Conservation (phyloP, 176 grass and related monocot genomes). For the Juncus inflexus region DNA sequence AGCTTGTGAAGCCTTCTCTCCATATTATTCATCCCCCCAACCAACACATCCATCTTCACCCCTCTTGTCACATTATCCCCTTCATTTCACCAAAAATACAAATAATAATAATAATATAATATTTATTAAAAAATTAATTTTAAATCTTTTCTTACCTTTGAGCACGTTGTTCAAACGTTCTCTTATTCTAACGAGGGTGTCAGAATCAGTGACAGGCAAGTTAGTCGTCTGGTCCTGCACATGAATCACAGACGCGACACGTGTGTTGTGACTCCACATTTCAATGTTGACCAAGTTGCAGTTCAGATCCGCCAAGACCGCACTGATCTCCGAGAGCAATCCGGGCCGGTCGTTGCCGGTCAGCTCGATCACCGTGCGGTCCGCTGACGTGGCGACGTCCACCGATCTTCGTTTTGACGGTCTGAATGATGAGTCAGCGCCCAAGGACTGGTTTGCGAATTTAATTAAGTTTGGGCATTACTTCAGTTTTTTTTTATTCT, state of each 20-base stretch:
- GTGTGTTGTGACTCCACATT: conserved; percentile 79
- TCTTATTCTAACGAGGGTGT: conserved; percentile 41
- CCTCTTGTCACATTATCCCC: conserved; percentile 26
- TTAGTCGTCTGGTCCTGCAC: conserved; percentile 56
- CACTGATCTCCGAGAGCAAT: conserved; percentile 76
- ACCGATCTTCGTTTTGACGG: conserved; percentile 59
- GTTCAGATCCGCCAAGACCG: conserved; percentile 53
- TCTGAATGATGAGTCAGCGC: conserved; percentile 53
- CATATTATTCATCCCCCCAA: conserved; percentile 27
- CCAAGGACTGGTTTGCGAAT: conserved; percentile 48
- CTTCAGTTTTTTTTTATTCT: background rate
- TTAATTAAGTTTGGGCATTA: background rate
- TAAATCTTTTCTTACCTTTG: conserved; percentile 29
- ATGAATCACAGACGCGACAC: conserved; percentile 64
- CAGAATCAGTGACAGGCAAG: conserved; percentile 31
- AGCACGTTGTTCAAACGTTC: conserved; percentile 48
- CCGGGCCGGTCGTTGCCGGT: conserved; percentile 74
- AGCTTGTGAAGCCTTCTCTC: conserved; percentile 73
- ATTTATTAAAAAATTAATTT: too few species aligned
- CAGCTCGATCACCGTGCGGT: conserved; percentile 64
- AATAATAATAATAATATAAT: too few species aligned
- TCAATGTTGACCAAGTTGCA: conserved; percentile 79
- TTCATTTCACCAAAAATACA: too few species aligned
- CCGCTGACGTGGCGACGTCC: conserved; percentile 47
- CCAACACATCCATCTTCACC: conserved; percentile 32